Conservation (phyloP, 2,329 filamentous ascomycete species). For the Colletotrichum destructivum region DNA sequence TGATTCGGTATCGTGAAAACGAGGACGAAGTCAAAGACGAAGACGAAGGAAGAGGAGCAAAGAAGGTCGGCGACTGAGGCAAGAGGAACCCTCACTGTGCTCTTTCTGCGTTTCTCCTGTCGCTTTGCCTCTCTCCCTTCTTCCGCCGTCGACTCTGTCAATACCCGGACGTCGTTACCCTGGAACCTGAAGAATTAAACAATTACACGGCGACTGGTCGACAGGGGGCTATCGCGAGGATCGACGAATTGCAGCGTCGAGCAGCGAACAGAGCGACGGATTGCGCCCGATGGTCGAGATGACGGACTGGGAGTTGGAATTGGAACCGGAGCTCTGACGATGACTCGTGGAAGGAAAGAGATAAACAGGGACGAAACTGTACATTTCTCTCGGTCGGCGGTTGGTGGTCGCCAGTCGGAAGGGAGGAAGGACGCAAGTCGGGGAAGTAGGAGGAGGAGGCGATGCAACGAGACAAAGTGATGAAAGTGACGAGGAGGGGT, state of each 20-base stretch:
- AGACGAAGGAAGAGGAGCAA: too few relatives aligned
- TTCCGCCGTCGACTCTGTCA: not conserved
- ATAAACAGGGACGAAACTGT: not conserved
- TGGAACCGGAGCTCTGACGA: not conserved
- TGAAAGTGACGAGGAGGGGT: too few relatives aligned
- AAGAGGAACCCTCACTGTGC: not conserved
- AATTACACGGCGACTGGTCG: constrained; percentile 12
- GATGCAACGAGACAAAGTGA: not conserved
- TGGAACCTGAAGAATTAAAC: not conserved
- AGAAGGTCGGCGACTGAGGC: constrained; percentile 5
- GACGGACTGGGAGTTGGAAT: not conserved
- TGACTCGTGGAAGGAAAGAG: not conserved
- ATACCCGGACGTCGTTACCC: constrained; percentile 3
- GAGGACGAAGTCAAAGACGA: too few relatives aligned
- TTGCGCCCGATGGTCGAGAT: constrained; percentile 4
- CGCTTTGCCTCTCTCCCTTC: not conserved
- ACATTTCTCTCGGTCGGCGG: constrained; percentile 17
- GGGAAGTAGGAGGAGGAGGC: constrained; percentile 11
- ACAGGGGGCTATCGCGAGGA: constrained; percentile 24
- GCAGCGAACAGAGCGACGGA: not conserved
- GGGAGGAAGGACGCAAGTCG: not conserved
- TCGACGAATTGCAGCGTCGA: constrained; percentile 15
- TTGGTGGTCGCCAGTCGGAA: constrained; percentile 15
- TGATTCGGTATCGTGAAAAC: constrained; percentile 1
- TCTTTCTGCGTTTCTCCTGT: not conserved